Evolutionary conservation across 768 basidiomycete species (phyloP).

Genomic region (Termitomyces sp.): DNA sequence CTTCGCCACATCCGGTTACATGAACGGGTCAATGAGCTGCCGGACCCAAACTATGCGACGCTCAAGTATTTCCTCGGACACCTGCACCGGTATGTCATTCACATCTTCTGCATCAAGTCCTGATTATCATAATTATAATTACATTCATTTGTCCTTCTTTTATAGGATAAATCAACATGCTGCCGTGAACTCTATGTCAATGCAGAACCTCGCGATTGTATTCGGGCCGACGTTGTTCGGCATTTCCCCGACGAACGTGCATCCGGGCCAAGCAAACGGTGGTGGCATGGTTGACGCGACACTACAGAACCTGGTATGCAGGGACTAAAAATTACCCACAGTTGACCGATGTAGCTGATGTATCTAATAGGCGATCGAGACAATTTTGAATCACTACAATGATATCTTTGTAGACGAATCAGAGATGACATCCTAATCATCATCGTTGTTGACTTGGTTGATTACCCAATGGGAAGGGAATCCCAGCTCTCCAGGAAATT

Average conservation of each 20-base stretch:
- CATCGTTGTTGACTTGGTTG: not conserved
- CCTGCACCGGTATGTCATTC: slow-evolving; percentile 64
- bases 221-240: slow-evolving; percentile 98
- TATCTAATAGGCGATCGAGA: slow-evolving; percentile 76
- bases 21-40: slow-evolving; percentile 95
- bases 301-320: slow-evolving; percentile 63
- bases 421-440: slow-evolving; percentile 30
- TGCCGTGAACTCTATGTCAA: slow-evolving; percentile 83
- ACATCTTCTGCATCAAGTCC: not conserved
- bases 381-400: slow-evolving; percentile 87
- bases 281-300: slow-evolving; percentile 65
- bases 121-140: not conserved
- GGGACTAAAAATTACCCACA: not conserved
- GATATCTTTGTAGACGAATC: slow-evolving; percentile 96
- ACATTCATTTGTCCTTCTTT: not conserved
- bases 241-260: slow-evolving; percentile 35
- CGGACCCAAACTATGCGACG: slow-evolving; percentile 98
- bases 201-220: slow-evolving; percentile 90
- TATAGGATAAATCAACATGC: slow-evolving; percentile 71
- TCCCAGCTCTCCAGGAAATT: not conserved
- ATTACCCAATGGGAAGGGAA: not conserved
- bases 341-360: slow-evolving; percentile 11
- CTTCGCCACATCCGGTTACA: slow-evolving; percentile 93
- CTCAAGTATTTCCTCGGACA: slow-evolving; percentile 95
- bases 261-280: slow-evolving; percentile 35